Evolutionary conservation across 192 early-diverging fungal species (phyloP).

Genomic region (Physocladia obscura): DNA sequence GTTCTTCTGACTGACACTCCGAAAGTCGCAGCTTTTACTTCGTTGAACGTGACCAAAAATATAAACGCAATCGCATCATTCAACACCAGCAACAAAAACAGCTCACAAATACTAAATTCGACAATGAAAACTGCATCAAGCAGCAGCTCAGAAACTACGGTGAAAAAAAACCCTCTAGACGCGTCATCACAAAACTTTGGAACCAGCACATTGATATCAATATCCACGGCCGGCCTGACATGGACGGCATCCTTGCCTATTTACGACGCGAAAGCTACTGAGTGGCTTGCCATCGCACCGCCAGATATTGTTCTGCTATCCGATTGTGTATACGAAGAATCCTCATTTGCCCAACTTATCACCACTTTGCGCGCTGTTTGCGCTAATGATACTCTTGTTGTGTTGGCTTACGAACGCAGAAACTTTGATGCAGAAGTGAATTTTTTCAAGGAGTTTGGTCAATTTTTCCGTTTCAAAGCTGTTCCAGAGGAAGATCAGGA

Average conservation of each 20-base stretch:
- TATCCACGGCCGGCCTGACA: constrained; percentile 2
- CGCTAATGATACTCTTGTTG: constrained; percentile 22
- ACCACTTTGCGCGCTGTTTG: constrained; percentile 28
- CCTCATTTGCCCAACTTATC: constrained; percentile 29
- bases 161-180: not conserved
- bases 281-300: not conserved
- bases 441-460: constrained; percentile 38
- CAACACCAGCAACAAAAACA: too few species aligned
- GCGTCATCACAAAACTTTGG: too few species aligned
- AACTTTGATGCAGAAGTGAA: constrained; percentile 44
- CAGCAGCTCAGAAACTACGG: not conserved
- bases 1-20: constrained; percentile 54
- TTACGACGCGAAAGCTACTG: constrained; percentile 1
- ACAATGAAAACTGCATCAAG: not conserved
- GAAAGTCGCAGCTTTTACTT: constrained; percentile 41
- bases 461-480: constrained; percentile 37
- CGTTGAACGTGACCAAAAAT: constrained; percentile 36
- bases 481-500: constrained; percentile 35
- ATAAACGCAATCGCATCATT: too few species aligned
- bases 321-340: constrained; percentile 36
- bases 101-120: too few species aligned
- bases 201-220: not conserved
- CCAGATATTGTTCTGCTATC: constrained; percentile 11
- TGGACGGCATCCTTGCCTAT: not conserved
- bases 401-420: constrained; percentile 42